These are phyloP conservation scores for Pharus latifolius DNA, from an alignment of 176 grass and related monocot genomes.

Conservation along the genomic window DNA sequence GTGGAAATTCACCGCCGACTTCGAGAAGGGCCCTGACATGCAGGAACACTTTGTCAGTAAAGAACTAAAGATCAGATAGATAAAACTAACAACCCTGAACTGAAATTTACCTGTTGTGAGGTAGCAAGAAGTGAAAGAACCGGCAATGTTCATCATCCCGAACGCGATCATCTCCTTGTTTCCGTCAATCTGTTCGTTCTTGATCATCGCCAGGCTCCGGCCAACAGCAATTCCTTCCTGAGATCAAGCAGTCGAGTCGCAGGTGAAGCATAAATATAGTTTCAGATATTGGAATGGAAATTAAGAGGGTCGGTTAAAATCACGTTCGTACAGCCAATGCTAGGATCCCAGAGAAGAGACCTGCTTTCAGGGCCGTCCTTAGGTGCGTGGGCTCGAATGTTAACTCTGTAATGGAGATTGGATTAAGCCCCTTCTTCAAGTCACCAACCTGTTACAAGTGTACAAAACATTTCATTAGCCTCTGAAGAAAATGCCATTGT, in stretches of 20 bases:
- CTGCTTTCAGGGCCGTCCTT: slow-evolving; percentile 44
- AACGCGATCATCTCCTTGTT: slow-evolving; percentile 99
- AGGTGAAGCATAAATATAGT: not conserved
- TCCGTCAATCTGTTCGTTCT: slow-evolving; percentile 91
- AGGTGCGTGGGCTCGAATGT: slow-evolving; percentile 41
- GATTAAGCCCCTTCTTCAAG: slow-evolving; percentile 85
- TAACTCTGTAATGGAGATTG: slow-evolving; percentile 54
- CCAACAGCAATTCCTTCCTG: slow-evolving; percentile 97
- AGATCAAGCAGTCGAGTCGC: not conserved
- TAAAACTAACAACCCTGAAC: not conserved
- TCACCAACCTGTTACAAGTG: slow-evolving; percentile 57
- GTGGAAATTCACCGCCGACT: slow-evolving; percentile 95
- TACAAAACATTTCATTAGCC: not conserved
- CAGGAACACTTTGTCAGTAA: not conserved
- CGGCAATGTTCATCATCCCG: slow-evolving; percentile 89
- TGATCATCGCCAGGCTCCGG: slow-evolving; percentile 75
- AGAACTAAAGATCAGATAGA: no score
- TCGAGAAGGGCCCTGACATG: slow-evolving; percentile 83
- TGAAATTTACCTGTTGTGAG: slow-evolving; percentile 59
- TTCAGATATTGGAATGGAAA: not conserved
- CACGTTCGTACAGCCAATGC: slow-evolving; percentile 66
- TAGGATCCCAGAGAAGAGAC: slow-evolving; percentile 60
- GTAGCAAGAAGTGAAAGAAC: slow-evolving; percentile 96
- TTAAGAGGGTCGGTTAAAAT: not conserved
- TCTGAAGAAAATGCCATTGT: not conserved